Evolutionary conservation across 495 filamentous ascomycete genomes (phyloP).

Genomic region (Penicillium salamii): DNA sequence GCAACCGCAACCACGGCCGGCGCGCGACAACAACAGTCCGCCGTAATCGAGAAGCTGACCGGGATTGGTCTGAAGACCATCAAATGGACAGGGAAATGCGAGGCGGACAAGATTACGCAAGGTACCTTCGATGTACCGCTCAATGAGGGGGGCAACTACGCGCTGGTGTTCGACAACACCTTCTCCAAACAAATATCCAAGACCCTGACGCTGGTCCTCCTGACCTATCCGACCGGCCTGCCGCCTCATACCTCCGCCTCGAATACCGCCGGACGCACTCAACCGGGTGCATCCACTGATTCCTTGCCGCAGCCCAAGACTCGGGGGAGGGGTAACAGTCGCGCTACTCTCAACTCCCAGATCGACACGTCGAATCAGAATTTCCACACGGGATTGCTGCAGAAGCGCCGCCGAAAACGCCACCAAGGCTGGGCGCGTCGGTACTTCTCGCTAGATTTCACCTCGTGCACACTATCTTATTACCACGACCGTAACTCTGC

Average conservation of each 20-base stretch:
- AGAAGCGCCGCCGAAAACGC: conserved; percentile 87
- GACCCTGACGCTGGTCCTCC: conserved; percentile 86
- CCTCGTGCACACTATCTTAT: conserved; percentile 87
- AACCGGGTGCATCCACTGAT: conserved; percentile 27
- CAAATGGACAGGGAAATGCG: conserved; percentile 89
- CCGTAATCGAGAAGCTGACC: conserved; percentile 76
- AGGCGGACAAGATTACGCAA: conserved; percentile 92
- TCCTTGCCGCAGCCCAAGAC: conserved; percentile 27
- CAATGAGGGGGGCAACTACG: conserved; percentile 86
- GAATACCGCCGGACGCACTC: conserved; percentile 47
- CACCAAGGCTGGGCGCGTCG: conserved; percentile 89
- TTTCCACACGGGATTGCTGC: conserved; percentile 73
- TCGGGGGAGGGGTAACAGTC: conserved; percentile 36
- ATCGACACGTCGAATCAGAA: conserved; percentile 22
- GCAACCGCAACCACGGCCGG: conserved; percentile 23
- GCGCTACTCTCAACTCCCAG: conserved; percentile 25
- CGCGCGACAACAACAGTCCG: conserved; percentile 48
- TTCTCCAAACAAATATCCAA: conserved; percentile 96
- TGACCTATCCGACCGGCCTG: conserved; percentile 84
- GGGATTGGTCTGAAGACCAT: conserved; percentile 82
- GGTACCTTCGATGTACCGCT: conserved; percentile 77
- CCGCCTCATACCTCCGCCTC: conserved; percentile 59
- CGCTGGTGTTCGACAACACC: conserved; percentile 96
- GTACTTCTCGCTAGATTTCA: conserved; percentile 93
- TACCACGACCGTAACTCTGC: conserved; percentile 92